phyloP scores from a whole-genome alignment of 2,329 filamentous ascomycete species.

The Cryphonectria carpinicola region DNA sequence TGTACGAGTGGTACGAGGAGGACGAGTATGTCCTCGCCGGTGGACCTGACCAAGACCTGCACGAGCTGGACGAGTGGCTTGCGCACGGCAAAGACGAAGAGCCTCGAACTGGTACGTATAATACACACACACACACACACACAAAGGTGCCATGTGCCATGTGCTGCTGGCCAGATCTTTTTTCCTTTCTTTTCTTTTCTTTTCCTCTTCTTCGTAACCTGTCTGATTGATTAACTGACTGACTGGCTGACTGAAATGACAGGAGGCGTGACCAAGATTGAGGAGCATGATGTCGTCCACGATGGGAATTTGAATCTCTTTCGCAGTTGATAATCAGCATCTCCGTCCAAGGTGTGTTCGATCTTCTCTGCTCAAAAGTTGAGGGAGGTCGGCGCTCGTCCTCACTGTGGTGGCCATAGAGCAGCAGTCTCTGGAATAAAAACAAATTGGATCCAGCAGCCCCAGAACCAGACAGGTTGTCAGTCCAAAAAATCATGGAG shows the following conservation, averaged over 20 bases:
- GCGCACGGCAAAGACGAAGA: not conserved
- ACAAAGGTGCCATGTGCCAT: not conserved
- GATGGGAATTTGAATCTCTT: not conserved
- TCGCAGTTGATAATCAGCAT: not conserved
- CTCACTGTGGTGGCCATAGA: too few species aligned
- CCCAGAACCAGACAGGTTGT: not conserved
- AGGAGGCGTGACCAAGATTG: not conserved
- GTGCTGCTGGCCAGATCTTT: not conserved
- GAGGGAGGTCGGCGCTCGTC: too few species aligned
- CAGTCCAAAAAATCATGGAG: too few species aligned
- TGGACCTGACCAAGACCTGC: not conserved
- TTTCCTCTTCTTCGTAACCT: too few species aligned
- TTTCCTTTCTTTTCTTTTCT: too few species aligned
- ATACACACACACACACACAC: too few species aligned
- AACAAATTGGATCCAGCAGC: not conserved
- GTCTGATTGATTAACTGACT: too few species aligned
- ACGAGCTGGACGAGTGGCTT: not conserved
- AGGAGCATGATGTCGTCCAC: not conserved
- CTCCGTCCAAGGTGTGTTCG: not conserved
- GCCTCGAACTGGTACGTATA: not conserved
- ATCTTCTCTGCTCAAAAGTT: not conserved
- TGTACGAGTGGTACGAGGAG: constrained; percentile 2
- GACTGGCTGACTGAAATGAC: not conserved
- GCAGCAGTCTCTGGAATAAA: not conserved
- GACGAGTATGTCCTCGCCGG: not conserved